Base-by-base conservation (phyloP, 495 filamentous ascomycete species). In the Aspergillus heteromorphus region DNA sequence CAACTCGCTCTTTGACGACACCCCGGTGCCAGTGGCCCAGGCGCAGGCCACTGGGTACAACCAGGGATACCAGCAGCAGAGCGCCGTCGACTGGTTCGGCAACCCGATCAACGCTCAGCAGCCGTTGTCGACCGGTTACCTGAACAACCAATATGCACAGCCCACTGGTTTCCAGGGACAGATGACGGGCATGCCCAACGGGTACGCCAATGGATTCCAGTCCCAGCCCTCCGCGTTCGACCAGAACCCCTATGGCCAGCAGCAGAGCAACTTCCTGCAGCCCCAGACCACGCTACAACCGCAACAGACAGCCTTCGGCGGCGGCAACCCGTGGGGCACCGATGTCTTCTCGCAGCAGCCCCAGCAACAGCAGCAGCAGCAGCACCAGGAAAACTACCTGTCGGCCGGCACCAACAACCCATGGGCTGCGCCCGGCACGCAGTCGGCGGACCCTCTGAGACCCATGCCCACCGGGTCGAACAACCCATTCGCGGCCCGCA, bases 61-160 rank as follows among this genome's bases (percentile, higher is more conserved):
- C 68, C 92, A 96, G 71, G 91, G 92, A 38, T 99, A 97, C 64
- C 90, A 96, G 72, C 95, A 99, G 70, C 92, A 95, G 62, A 83
- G 83, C 52, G 88, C 89, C 8, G 95, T 99, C 23, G 95, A 99
- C 69, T 97, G 92, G 84, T 91, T 90, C 55, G 95, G 92, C 21
- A 99, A 99, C 71, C 90, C 89, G 14, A 85, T 97, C 55, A 80
- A 82, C 61, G 77, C 82, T 60, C 85, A 89, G 63, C 80, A 85
- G 47, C 87, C 91, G 48, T 83, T 84, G 60, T 89, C 75, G 31
- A 87, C 95, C 7, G 95, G 91, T 17, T 97, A 85, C 66, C 73
- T 96, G 58, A 87, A 87, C 71, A 91, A 87, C 65, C 84, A 89
- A 42, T 96, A 95, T 65, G 86, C 88, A 23, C 84, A 87, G 60